phyloP scores from a whole-genome alignment of 2,329 filamentous ascomycete genomes.

The Lachnellula willkommii region DNA sequence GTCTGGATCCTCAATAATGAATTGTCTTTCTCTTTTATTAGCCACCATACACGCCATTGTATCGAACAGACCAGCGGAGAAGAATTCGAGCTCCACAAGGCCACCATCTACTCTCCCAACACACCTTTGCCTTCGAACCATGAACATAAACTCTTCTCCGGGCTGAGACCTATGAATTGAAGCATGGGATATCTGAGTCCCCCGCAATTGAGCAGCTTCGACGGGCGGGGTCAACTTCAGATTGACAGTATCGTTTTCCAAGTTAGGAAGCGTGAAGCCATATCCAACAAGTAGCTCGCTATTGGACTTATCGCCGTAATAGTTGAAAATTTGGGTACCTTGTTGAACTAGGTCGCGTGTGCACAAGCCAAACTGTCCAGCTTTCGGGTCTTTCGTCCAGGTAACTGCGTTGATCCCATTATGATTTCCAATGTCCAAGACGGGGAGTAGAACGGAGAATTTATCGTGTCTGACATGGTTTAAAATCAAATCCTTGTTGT shows the following conservation, averaged over 20 bases:
- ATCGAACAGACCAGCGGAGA: constrained; percentile 26
- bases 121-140: constrained; percentile 2
- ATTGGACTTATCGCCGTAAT: constrained; percentile 72
- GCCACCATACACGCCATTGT: constrained; percentile 25
- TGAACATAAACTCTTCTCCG: constrained; percentile 27
- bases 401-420: constrained; percentile 52
- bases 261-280: constrained; percentile 51
- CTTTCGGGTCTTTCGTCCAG: constrained; percentile 49
- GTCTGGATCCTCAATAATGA: constrained; percentile 9
- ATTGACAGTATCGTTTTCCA: constrained; percentile 31
- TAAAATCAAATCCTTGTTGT: constrained; percentile 1
- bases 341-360: constrained; percentile 40
- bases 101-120: neutral
- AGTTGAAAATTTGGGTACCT: constrained; percentile 58
- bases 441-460: constrained; percentile 59
- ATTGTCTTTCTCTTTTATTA: constrained; percentile 19
- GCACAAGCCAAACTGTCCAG: constrained; percentile 38
- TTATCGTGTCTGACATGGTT: constrained; percentile 20
- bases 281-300: constrained; percentile 63
- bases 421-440: constrained; percentile 70
- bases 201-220: constrained; percentile 16
- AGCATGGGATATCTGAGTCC: constrained; percentile 20
- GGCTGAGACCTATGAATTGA: neutral
- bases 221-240: constrained; percentile 22
- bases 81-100: constrained; percentile 7